Evolutionary conservation across 306 rosid genomes (phyloP).

Genomic region (Urtica urens): DNA sequence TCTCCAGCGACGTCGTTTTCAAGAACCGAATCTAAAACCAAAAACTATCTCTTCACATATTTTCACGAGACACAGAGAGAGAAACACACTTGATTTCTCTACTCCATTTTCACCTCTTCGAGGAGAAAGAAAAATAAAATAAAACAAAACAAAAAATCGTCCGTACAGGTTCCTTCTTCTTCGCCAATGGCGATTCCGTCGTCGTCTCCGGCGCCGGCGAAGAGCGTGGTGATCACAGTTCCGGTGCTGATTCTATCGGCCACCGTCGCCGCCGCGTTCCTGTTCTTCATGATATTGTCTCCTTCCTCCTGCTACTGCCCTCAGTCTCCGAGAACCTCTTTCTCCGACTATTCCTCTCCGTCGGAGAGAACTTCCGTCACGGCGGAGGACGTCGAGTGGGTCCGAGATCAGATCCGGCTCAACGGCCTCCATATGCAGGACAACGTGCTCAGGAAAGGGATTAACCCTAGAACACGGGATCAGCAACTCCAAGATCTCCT

Average conservation of each 20-base stretch:
- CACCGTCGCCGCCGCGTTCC: conserved; percentile 41
- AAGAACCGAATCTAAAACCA: too few species aligned
- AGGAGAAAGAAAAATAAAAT: background rate
- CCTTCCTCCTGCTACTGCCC: conserved; percentile 74
- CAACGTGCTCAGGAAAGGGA: conserved; percentile 82
- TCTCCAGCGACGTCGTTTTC: too few species aligned
- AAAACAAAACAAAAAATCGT: too few species aligned
- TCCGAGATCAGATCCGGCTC: conserved; percentile 58
- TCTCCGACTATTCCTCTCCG: background rate
- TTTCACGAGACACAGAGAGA: too few species aligned
- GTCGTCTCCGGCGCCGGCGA: conserved; percentile 35
- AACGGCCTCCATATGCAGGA: conserved; percentile 82
- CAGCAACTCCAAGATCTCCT: conserved; percentile 78
- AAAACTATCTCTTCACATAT: too few species aligned
- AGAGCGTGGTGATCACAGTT: conserved; percentile 55
- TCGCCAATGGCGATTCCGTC: conserved; percentile 41
- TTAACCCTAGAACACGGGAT: conserved; percentile 73
- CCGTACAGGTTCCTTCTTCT: background rate
- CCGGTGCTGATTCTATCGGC: conserved; percentile 60
- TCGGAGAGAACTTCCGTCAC: conserved; percentile 23
- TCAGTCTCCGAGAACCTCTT: background rate
- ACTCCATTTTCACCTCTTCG: too few species aligned
- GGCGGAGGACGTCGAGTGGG: conserved; percentile 78
- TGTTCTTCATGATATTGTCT: conserved; percentile 58
- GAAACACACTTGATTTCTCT: too few species aligned